phyloP scores from a whole-genome alignment of 2,329 filamentous ascomycete genomes.

The Aspergillus glaucus region DNA sequence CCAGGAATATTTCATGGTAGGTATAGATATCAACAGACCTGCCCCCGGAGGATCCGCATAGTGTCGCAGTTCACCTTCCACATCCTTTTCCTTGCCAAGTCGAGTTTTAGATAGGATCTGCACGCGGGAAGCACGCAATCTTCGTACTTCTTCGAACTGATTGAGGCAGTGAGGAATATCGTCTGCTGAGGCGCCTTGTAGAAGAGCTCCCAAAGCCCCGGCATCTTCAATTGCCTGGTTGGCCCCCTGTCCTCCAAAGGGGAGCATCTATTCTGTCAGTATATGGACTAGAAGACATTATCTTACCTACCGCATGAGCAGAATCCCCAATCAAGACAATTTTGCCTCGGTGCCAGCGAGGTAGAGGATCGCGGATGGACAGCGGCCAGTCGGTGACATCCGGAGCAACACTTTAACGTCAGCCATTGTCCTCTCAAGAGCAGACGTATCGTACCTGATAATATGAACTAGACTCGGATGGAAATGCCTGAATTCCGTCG shows the following conservation, averaged over 20 bases:
- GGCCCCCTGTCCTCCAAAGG: slow-evolving; percentile 22
- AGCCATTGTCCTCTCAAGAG: background rate
- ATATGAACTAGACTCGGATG: slow-evolving; percentile 15
- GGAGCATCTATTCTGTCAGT: slow-evolving; percentile 8
- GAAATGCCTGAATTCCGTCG: slow-evolving; percentile 18
- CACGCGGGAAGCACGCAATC: background rate
- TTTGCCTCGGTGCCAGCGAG: slow-evolving; percentile 16
- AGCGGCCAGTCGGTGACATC: slow-evolving; percentile 22
- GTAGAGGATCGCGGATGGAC: slow-evolving; percentile 19
- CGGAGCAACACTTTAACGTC: slow-evolving; percentile 4
- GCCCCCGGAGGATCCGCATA: background rate
- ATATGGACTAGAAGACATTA: no score
- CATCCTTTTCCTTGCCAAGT: background rate
- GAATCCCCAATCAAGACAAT: slow-evolving; percentile 28
- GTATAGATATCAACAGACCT: no score
- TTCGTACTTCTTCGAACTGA: slow-evolving; percentile 1
- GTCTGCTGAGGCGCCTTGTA: background rate
- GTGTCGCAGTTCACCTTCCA: slow-evolving; percentile 1
- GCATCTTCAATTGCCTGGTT: slow-evolving; percentile 31
- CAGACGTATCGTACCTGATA: slow-evolving; percentile 9
- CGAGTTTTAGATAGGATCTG: slow-evolving; percentile 1
- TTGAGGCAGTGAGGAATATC: background rate
- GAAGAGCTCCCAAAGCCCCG: slow-evolving; percentile 20
- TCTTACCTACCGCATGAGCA: slow-evolving; percentile 22
- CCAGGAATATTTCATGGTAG: no score